Evolutionary conservation across 306 rosid genomes (phyloP).

Genomic region (Adenanthera pavonina): DNA sequence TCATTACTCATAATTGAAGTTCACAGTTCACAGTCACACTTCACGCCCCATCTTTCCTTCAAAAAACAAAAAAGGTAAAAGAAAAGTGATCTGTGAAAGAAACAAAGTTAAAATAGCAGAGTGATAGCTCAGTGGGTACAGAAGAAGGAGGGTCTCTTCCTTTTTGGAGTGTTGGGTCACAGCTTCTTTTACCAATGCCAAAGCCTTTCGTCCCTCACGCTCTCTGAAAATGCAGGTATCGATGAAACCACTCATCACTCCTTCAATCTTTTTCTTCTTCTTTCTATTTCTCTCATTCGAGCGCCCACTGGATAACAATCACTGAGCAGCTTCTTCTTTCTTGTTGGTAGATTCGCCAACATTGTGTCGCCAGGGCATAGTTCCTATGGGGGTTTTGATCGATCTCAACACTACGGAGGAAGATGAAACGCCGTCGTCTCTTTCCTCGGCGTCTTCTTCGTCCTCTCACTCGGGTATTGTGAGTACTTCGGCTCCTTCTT

Average conservation of each 20-base stretch:
- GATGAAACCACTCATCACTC: conserved; percentile 49
- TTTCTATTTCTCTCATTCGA: conserved; percentile 7
- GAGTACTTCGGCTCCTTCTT: conserved; percentile 44
- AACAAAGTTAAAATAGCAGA: conserved; percentile 41
- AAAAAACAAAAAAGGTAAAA: conserved; percentile 36
- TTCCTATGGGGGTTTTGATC: conserved; percentile 71
- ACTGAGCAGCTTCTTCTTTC: conserved; percentile 22
- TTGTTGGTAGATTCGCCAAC: neutral
- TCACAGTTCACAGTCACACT: neutral
- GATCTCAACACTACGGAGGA: conserved; percentile 98
- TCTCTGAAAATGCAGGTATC: conserved; percentile 60
- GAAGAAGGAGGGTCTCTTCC: conserved; percentile 49
- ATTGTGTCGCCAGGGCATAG: conserved; percentile 1
- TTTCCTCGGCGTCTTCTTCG: conserved; percentile 50
- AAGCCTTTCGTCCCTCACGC: conserved; percentile 51
- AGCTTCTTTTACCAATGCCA: conserved; percentile 76
- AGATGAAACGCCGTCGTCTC: conserved; percentile 73
- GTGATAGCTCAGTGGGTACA: conserved; percentile 41
- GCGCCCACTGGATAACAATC: neutral
- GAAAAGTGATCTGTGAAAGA: conserved; percentile 40
- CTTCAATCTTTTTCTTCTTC: conserved; percentile 38
- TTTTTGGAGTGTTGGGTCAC: conserved; percentile 55
- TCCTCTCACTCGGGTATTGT: conserved; percentile 57
- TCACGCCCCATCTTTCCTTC: too few relatives aligned
- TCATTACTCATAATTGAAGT: conserved; percentile 12